phyloP scores from a whole-genome alignment of 345 rosid species.

The Brassica rapa region DNA sequence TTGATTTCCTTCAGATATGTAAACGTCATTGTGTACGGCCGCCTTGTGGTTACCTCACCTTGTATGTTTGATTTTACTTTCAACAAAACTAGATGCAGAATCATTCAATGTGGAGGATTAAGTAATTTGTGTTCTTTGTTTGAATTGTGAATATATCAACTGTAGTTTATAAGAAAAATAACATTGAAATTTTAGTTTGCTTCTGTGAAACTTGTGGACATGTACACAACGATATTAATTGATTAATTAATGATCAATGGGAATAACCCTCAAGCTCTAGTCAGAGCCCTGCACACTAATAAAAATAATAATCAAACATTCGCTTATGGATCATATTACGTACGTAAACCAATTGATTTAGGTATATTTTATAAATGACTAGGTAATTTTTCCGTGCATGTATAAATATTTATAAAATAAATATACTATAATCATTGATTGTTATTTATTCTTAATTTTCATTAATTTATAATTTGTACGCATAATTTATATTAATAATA shows the following conservation, averaged over 20 bases:
- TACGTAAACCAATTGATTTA: neutral
- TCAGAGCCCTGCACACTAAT: too few species aligned
- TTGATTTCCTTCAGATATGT: neutral
- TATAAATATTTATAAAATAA: too few species aligned
- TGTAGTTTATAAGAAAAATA: neutral
- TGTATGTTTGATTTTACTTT: neutral
- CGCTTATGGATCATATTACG: neutral
- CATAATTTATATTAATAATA: too few species aligned
- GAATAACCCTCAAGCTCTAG: too few species aligned
- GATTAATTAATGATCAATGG: neutral
- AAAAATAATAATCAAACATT: neutral
- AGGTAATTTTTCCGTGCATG: too few species aligned
- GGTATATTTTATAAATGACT: too few species aligned
- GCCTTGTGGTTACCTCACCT: neutral
- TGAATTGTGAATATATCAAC: neutral
- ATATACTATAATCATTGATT: too few species aligned
- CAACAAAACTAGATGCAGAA: neutral
- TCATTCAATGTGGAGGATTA: neutral
- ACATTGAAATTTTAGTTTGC: neutral
- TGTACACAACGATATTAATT: neutral
- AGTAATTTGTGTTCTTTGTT: neutral
- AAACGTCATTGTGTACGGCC: slow-evolving; percentile 12
- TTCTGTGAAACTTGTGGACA: neutral
- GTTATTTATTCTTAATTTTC: too few species aligned
- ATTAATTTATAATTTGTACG: too few species aligned